Evolutionary conservation across 1,284 basidiomycete genomes (phyloP).

Genomic region (Cryptococcus sp.): DNA sequence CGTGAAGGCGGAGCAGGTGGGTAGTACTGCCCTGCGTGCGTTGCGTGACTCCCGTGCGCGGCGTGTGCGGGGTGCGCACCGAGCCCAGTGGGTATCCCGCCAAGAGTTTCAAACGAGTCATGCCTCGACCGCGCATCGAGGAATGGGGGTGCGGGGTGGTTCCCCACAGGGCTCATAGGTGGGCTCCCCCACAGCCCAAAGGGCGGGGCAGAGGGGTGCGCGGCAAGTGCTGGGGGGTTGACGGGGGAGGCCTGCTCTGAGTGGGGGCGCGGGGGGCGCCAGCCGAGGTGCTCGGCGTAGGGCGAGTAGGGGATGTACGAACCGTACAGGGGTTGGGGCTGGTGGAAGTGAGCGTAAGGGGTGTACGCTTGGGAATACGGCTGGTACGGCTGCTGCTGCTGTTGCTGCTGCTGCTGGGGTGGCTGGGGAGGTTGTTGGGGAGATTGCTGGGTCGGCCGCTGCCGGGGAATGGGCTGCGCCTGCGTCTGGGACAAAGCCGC

Average conservation of each 20-base stretch:
- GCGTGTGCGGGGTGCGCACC: not conserved
- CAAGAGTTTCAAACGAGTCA: conserved; percentile 13
- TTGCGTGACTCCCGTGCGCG: not conserved
- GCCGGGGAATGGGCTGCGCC: conserved; percentile 1
- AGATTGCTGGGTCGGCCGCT: not conserved
- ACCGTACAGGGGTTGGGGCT: not conserved
- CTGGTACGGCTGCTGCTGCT: conserved; percentile 11
- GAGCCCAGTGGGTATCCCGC: not conserved
- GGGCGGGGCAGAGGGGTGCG: conserved; percentile 6
- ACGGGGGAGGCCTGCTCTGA: conserved; percentile 19
- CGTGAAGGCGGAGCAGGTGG: too few species aligned
- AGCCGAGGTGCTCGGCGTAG: conserved; percentile 4
- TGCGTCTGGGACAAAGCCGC: not conserved
- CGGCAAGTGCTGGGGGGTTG: conserved; percentile 1
- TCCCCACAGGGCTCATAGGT: conserved; percentile 22
- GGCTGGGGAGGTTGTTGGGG: conserved; percentile 2
- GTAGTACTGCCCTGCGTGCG: not conserved
- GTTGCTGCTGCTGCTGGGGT: not conserved
- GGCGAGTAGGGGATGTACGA: conserved; percentile 11
- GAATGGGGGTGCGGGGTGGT: conserved; percentile 5
- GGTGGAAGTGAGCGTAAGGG: conserved; percentile 8
- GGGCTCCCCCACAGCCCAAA: conserved; percentile 23
- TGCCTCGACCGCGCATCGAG: conserved; percentile 9
- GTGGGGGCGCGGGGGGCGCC: conserved; percentile 2
- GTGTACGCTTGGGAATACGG: conserved; percentile 6